phyloP scores from a whole-genome alignment of 1,139 yeast species.

The Saccharomyces hybrid region DNA sequence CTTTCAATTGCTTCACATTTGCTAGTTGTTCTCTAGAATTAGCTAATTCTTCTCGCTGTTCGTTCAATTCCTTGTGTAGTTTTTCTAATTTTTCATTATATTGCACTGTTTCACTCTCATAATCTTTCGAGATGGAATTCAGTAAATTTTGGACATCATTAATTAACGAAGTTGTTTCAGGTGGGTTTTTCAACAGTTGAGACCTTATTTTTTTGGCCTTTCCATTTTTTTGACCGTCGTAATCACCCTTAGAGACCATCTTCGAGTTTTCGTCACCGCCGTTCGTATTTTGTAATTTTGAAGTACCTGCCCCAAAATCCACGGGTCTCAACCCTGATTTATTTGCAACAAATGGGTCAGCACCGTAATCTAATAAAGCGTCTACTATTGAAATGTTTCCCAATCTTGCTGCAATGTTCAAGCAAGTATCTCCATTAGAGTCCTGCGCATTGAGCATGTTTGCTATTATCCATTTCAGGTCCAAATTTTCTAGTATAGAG shows the following conservation, averaged over 20 bases:
- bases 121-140: conserved; percentile 24
- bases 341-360: conserved; percentile 70
- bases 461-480: conserved; percentile 52
- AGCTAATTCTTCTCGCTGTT: conserved; percentile 22
- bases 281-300: conserved; percentile 9
- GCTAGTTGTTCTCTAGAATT: conserved; percentile 23
- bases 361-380: conserved; percentile 75
- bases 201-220: not conserved
- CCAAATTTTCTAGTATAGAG: conserved; percentile 35
- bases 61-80: conserved; percentile 21
- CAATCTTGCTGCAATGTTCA: conserved; percentile 83
- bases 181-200: conserved; percentile 6
- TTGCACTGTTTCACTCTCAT: conserved; percentile 23
- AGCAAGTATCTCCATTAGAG: conserved; percentile 77
- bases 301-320: conserved; percentile 57
- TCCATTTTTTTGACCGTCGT: conserved; percentile 4
- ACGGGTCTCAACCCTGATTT: conserved; percentile 77
- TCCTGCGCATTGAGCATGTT: conserved; percentile 73
- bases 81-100: conserved; percentile 22
- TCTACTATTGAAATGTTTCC: conserved; percentile 79
- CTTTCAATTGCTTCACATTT: conserved; percentile 25
- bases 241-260: not conserved
- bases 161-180: conserved; percentile 24
- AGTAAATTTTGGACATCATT: conserved; percentile 23
- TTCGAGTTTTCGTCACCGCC: not conserved